Conservation (phyloP, 208 protist species). For the Trypanosoma caninum region DNA sequence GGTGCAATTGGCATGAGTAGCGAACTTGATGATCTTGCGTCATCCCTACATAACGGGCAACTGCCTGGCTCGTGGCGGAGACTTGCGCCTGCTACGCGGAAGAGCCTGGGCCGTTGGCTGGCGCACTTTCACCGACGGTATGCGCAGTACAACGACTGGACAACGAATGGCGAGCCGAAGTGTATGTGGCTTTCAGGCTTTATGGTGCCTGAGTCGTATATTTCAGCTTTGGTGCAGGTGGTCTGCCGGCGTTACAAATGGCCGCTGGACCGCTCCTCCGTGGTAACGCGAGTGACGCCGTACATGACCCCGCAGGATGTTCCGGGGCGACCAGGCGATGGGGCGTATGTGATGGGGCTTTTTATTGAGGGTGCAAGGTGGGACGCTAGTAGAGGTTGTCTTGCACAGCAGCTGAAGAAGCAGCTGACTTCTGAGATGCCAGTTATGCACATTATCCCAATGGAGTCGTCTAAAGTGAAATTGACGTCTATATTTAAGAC, state of each 20-base stretch:
- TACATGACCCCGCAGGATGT: slow-evolving; percentile 78
- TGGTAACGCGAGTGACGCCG: slow-evolving; percentile 94
- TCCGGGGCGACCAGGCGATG: slow-evolving; percentile 74
- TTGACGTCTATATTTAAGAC: slow-evolving; percentile 94
- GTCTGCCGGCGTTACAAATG: slow-evolving; percentile 97
- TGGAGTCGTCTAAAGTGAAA: slow-evolving; percentile 94
- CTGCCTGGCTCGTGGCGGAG: slow-evolving; percentile 93
- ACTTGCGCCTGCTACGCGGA: slow-evolving; percentile 93
- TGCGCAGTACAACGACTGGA: slow-evolving; percentile 95
- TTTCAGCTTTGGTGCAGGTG: slow-evolving; percentile 98
- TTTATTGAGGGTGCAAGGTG: slow-evolving; percentile 97
- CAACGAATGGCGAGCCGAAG: slow-evolving; percentile 92
- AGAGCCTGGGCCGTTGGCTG: slow-evolving; percentile 96
- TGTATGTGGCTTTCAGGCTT: slow-evolving; percentile 99
- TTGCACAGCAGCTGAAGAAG: slow-evolving; percentile 94
- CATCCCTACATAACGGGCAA: slow-evolving; percentile 92
- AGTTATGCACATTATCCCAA: slow-evolving; percentile 97
- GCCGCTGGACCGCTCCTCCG: slow-evolving; percentile 97
- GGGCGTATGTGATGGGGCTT: slow-evolving; percentile 96
- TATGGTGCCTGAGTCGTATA: slow-evolving; percentile 98
- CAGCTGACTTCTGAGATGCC: slow-evolving; percentile 96
- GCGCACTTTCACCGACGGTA: slow-evolving; percentile 93
- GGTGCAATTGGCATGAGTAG: slow-evolving; percentile 98
- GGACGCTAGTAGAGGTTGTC: slow-evolving; percentile 81
- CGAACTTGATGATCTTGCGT: slow-evolving; percentile 95